Percentiles rank a stretch among this genome's conserved stretches.
Conservation (phyloP, 2,329 filamentous ascomycete genomes). For the Penicillium sp. region DNA sequence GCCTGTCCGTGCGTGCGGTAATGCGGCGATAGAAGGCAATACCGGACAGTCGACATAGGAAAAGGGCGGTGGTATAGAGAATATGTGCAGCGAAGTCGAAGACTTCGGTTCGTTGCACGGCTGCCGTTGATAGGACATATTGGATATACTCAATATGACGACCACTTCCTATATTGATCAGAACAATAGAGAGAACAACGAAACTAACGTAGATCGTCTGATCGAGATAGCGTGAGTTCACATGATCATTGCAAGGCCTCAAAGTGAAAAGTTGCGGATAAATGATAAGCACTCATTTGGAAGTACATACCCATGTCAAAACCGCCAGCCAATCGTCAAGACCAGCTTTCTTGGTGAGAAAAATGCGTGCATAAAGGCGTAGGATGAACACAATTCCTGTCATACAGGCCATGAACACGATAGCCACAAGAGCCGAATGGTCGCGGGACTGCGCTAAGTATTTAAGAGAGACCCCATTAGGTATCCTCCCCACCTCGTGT, state of each 20-base stretch:
- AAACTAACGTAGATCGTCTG: slow-evolving; percentile 43
- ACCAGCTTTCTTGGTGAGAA: slow-evolving; percentile 45
- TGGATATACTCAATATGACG: slow-evolving; percentile 35
- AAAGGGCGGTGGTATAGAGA: slow-evolving; percentile 52
- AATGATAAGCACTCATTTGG: not conserved
- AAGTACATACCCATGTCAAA: slow-evolving; percentile 43
- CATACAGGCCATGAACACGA: slow-evolving; percentile 29
- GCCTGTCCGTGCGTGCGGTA: slow-evolving; percentile 33
- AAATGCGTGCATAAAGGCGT: slow-evolving; percentile 48
- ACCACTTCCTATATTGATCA: slow-evolving; percentile 52
- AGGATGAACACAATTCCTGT: slow-evolving; percentile 38
- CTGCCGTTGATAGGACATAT: slow-evolving; percentile 47
- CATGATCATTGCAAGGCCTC: not conserved
- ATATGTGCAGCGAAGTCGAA: slow-evolving; percentile 55
- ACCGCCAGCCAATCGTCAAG: slow-evolving; percentile 53
- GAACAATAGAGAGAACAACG: slow-evolving; percentile 41
- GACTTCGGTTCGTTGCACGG: slow-evolving; percentile 46
- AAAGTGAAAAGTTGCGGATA: not conserved
- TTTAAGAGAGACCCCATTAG: slow-evolving; percentile 22
- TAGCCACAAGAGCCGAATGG: slow-evolving; percentile 26
- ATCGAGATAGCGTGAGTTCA: not conserved
- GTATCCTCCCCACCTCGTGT: slow-evolving; percentile 27
- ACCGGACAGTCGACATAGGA: slow-evolving; percentile 54
- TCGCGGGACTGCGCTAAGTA: slow-evolving; percentile 32
- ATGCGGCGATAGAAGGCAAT: slow-evolving; percentile 54